A percentile compares a stretch with the other conserved stretches of the same genome.
Evolutionary conservation across 805 yeast species (phyloP).

Genomic region (Pichia gijzeniarum): DNA sequence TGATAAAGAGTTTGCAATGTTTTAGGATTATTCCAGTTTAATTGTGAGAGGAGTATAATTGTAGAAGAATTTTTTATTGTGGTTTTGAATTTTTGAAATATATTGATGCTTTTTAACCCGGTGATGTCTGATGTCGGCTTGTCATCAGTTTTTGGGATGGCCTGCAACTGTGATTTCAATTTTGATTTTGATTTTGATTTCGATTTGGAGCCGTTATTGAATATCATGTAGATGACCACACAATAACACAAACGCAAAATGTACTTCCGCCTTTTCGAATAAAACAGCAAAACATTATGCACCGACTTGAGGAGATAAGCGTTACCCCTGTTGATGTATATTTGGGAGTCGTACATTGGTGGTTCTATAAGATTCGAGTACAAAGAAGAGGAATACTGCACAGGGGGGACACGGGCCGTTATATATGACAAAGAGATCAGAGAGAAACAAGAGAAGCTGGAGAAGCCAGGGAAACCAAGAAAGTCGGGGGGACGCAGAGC

Average conservation of each 20-base stretch:
- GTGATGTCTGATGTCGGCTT: background rate
- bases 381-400: background rate
- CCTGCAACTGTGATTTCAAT: background rate
- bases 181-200: background rate
- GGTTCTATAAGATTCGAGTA: too few species aligned
- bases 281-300: slow-evolving; percentile 12
- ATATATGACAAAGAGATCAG: too few species aligned
- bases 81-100: background rate
- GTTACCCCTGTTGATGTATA: slow-evolving; percentile 7
- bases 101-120: background rate
- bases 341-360: slow-evolving; percentile 7
- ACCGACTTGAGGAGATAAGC: slow-evolving; percentile 10
- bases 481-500: too few species aligned
- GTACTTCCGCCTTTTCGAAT: slow-evolving; percentile 19
- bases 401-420: too few species aligned
- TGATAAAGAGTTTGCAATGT: slow-evolving; percentile 15
- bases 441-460: too few species aligned
- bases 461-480: too few species aligned
- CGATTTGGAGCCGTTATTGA: slow-evolving; percentile 22
- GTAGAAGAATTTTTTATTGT: slow-evolving; percentile 16
- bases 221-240: slow-evolving; percentile 21
- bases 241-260: slow-evolving; percentile 21
- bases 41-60: slow-evolving; percentile 14
- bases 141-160: background rate
- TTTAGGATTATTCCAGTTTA: slow-evolving; percentile 12